phyloP scores from a whole-genome alignment of 2,329 filamentous ascomycete genomes.

The Fusarium decemcellulare region DNA sequence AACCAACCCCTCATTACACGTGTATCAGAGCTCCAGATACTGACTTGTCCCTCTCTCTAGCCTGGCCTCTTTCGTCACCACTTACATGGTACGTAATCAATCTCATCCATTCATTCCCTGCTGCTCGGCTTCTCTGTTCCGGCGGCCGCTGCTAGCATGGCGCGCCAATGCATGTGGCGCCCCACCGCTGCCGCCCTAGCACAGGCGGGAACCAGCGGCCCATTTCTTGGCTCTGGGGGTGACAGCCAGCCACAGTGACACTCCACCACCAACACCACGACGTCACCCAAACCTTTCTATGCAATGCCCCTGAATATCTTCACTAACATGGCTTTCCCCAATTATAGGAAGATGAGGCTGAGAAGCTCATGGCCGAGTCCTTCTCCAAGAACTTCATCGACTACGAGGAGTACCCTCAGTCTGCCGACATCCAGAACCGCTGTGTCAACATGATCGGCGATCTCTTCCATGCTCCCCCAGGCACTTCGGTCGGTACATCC shows the following conservation, averaged over 20 bases:
- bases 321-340: constrained; percentile 30
- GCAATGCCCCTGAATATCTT: constrained; percentile 14
- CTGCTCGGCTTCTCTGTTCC: constrained; percentile 6
- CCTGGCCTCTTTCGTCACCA: constrained; percentile 93
- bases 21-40: neutral
- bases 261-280: constrained; percentile 11
- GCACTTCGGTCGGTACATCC: constrained; percentile 85
- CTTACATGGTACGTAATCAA: constrained; percentile 82
- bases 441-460: constrained; percentile 93
- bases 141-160: constrained; percentile 5
- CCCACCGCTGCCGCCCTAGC: neutral
- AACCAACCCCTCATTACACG: neutral
- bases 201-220: constrained; percentile 12
- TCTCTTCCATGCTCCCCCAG: constrained; percentile 85
- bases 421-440: constrained; percentile 90
- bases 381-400: constrained; percentile 97
- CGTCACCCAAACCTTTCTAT: constrained; percentile 8
- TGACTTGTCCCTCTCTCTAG: constrained; percentile 57
- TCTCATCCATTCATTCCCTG: constrained; percentile 1
- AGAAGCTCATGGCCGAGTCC: constrained; percentile 94
- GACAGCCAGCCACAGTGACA: constrained; percentile 15
- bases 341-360: constrained; percentile 87
- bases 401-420: constrained; percentile 87
- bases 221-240: constrained; percentile 34
- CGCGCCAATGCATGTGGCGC: constrained; percentile 22